Base-by-base conservation (phyloP, 2,329 filamentous ascomycete genomes). In the Claviceps pusilla region DNA sequence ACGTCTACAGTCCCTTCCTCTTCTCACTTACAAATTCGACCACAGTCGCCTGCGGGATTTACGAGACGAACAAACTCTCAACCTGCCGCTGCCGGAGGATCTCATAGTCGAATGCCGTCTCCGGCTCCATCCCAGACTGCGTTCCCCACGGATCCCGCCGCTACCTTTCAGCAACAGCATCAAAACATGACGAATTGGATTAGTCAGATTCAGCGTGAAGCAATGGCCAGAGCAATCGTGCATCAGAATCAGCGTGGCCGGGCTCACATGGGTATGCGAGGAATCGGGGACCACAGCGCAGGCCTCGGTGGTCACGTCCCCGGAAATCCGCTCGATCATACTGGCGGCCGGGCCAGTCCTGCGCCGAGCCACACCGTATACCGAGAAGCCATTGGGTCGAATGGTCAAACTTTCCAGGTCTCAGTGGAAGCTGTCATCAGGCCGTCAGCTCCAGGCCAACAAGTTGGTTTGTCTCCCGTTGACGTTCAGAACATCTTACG, bases 401-500 rank as follows among this genome's bases (percentile, higher is more conserved):
- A 68, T 47, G 66, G 67, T 5, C 63, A 66, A 14, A 65, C 59
- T 5, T 69, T 65, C 48, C 68, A 69, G 16, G 62, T 70, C 46
- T 67, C 68, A 9, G 62, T 70, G 11, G 68, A 71, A 57, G 67
- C 66, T 7, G 59, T 66, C 28, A 57, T 66, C 53, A 62, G 66
- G 49, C 52, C 56, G 24, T 53, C 58, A 14, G 50, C 58, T 19
- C 57, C 57, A 9, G 56, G 52, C 16, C 55, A 59, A 3, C 58
- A 61, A 42, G 63, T 62, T 12, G 65, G 64, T 7, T 61, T 76
- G 35, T 71, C 73, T 12, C 64, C 70, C 3, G 62, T 64, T 29
- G 76, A 78, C 14, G 65, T 75, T 3, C 73, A 74, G 50, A 74
- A 69, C 53, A 71, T 75, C 35, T 60, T 77, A 11, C 71, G 73